Base-by-base conservation (phyloP, 305 asterid genomes). In the Fraxinus ornus region DNA sequence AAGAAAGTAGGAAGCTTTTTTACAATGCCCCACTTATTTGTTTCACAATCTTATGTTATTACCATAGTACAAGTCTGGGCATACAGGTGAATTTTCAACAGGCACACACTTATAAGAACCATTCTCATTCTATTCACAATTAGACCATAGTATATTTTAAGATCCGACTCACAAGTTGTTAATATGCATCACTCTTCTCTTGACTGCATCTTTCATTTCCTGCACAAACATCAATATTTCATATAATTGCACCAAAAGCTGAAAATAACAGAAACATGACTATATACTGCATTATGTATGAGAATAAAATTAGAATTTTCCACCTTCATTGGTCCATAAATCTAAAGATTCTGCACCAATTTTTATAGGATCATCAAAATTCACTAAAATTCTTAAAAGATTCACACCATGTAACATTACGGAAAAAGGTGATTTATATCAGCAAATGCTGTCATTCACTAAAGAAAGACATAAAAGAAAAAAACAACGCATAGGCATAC, bases 161-260 rank as follows among this genome's bases (percentile, higher is more conserved):
- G 72, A 64, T 64, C 33, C 7, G 2, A 64, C 30, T 64, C 35
- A 22, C 33, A 64, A 64, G 72, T 24, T 64, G 72, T 24, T 64
- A 64, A 64, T 24, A 64, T 64, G 32, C 72, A 24, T 26, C 7
- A 2, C 4, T 26, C 35, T 64, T 64, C 72, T 64, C 35, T 35
- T 35, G 26, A 52, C 2, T 21, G 22, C 41, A 33, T 49, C 72
- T 76, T 84, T 86, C 79, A 89, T 85, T 85, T 87, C 91, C 91
- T 88, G 91, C 88, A 83, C 39, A 28, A 74, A 33, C 19, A 36
- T n/a, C 24, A 44, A 12, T 21, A 64, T 9, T 7, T 21, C 72
- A 22, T 64, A 64, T 8, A 24, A 64, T 64, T 64, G 32, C 72
- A 64, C 72, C 72, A 1, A 3, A 64, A 5, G 33, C 32, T 24